These are phyloP conservation scores for Penicillium sp. DNA, from an alignment of 2,329 filamentous ascomycete species.

Conservation along the genomic window DNA sequence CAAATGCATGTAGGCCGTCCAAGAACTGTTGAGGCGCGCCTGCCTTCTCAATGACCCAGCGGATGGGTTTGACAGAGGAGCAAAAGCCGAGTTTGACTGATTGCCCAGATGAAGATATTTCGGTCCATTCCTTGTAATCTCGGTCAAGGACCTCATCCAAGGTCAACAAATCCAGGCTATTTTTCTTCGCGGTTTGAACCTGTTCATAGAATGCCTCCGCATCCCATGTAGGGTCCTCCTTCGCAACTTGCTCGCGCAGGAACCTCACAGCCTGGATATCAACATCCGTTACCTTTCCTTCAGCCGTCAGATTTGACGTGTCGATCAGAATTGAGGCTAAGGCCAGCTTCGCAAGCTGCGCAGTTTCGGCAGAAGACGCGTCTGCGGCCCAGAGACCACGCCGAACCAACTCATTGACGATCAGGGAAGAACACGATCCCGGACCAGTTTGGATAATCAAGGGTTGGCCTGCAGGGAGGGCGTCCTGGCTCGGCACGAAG, in stretches of 20 bases:
- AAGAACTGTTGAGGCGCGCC: slow-evolving; percentile 36
- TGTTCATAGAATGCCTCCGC: slow-evolving; percentile 51
- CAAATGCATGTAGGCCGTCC: slow-evolving; percentile 46
- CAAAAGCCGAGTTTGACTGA: slow-evolving; percentile 55
- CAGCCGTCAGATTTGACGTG: slow-evolving; percentile 44
- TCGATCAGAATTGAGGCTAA: slow-evolving; percentile 46
- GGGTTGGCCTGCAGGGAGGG: slow-evolving; percentile 43
- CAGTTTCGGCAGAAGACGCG: slow-evolving; percentile 39
- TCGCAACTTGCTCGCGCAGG: slow-evolving; percentile 52
- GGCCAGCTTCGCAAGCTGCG: slow-evolving; percentile 39
- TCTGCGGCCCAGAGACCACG: slow-evolving; percentile 38
- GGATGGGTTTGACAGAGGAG: slow-evolving; percentile 56
- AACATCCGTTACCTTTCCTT: slow-evolving; percentile 47
- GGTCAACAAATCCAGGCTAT: slow-evolving; percentile 52
- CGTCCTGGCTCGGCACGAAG: slow-evolving; percentile 43
- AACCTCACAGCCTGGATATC: slow-evolving; percentile 50
- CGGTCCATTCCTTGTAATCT: slow-evolving; percentile 64
- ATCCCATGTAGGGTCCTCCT: slow-evolving; percentile 39
- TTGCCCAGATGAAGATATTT: slow-evolving; percentile 33
- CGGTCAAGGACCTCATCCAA: slow-evolving; percentile 58
- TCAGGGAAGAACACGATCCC: slow-evolving; percentile 60
- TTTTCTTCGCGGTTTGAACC: slow-evolving; percentile 54
- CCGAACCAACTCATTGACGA: slow-evolving; percentile 52
- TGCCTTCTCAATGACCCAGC: slow-evolving; percentile 54
- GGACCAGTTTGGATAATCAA: slow-evolving; percentile 53